Conservation (phyloP, 129 eudicot species). For the Escallonia herrerae region DNA sequence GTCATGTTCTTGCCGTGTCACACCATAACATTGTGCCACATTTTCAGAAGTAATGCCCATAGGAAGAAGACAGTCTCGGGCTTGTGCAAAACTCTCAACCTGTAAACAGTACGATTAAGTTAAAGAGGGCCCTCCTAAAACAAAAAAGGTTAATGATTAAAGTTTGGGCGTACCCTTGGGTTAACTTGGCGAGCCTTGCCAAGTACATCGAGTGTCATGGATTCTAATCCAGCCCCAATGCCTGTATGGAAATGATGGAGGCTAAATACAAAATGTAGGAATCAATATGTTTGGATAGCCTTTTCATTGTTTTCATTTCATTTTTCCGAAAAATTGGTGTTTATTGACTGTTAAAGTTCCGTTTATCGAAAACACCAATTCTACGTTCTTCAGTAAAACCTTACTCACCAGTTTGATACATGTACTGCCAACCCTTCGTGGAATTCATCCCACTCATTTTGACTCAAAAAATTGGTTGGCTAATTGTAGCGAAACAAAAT, state of each 20-base stretch:
- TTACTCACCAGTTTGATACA: too few relatives aligned
- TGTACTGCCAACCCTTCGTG: too few relatives aligned
- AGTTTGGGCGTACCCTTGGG: conserved; percentile 35
- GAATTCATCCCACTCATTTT: too few relatives aligned
- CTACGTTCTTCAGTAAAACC: too few relatives aligned
- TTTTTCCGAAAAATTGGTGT: too few relatives aligned
- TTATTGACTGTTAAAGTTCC: too few relatives aligned
- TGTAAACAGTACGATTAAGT: conserved; percentile 7
- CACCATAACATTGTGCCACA: conserved; percentile 58
- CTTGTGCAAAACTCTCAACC: conserved; percentile 57
- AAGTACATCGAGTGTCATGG: conserved; percentile 43
- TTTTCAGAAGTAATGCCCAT: conserved; percentile 77
- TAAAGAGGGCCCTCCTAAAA: background rate
- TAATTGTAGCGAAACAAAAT: too few relatives aligned
- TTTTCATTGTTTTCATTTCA: too few relatives aligned
- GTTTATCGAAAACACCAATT: too few relatives aligned
- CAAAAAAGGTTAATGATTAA: background rate
- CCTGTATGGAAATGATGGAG: conserved; percentile 25
- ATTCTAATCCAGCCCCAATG: conserved; percentile 64
- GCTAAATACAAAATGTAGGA: background rate
- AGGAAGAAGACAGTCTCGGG: conserved; percentile 65
- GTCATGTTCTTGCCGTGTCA: conserved; percentile 63
- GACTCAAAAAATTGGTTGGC: too few relatives aligned
- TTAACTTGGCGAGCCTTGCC: conserved; percentile 26
- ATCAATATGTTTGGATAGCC: too few relatives aligned